Percentiles rank a stretch among this genome's conserved stretches.
Conservation (phyloP, 495 filamentous ascomycete genomes). For the Cudoniella acicularis region DNA sequence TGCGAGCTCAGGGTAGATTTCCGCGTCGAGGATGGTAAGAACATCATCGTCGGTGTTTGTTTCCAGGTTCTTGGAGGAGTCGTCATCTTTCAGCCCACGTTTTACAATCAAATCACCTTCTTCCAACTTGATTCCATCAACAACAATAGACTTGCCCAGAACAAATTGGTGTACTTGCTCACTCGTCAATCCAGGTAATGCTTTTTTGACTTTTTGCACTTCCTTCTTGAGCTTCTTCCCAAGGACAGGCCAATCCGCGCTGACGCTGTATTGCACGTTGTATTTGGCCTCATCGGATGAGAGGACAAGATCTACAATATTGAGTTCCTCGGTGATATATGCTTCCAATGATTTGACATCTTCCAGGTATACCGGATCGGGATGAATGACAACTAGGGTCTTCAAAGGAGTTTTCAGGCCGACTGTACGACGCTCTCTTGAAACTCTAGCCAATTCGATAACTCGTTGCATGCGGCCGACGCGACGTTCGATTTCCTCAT, state of each 20-base stretch:
- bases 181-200: slow-evolving; percentile 72
- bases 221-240: slow-evolving; percentile 98
- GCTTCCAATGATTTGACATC: slow-evolving; percentile 79
- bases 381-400: slow-evolving; percentile 84
- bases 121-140: slow-evolving; percentile 79
- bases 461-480: slow-evolving; percentile 92
- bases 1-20: slow-evolving; percentile 67
- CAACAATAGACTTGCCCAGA: slow-evolving; percentile 61
- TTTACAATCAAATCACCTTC: slow-evolving; percentile 82
- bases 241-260: slow-evolving; percentile 87
- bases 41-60: slow-evolving; percentile 82
- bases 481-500: slow-evolving; percentile 77
- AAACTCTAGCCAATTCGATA: slow-evolving; percentile 83
- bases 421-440: slow-evolving; percentile 79
- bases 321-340: slow-evolving; percentile 89
- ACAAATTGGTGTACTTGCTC: slow-evolving; percentile 70
- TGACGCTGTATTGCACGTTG: slow-evolving; percentile 83
- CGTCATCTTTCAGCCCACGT: slow-evolving; percentile 68
- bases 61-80: slow-evolving; percentile 66
- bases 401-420: slow-evolving; percentile 88
- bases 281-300: slow-evolving; percentile 86
- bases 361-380: slow-evolving; percentile 75
- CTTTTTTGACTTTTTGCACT: slow-evolving; percentile 83
- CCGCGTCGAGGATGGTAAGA: slow-evolving; percentile 74
- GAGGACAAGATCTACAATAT: slow-evolving; percentile 79